Percentiles rank a stretch among this genome's conserved stretches.
Conservation (phyloP, 495 filamentous ascomycete species). For the Trichoderma orchidacearum region DNA sequence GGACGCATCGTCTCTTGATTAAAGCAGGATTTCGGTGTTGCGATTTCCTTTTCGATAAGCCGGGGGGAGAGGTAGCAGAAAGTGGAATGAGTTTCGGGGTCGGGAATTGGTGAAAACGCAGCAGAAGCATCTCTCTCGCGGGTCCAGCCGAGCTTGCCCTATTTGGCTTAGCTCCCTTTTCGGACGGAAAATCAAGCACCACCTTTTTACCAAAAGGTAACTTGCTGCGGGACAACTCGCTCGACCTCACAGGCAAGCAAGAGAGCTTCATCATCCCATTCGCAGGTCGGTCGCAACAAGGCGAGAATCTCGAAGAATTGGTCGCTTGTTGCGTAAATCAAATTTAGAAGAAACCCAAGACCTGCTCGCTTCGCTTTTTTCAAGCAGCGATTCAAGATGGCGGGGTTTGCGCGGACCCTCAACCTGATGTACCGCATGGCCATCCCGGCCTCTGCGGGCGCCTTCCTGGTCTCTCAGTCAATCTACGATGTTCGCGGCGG, state of each 20-base stretch:
- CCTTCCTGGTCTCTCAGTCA: slow-evolving; percentile 51
- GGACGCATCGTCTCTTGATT: slow-evolving; percentile 48
- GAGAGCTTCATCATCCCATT: background rate
- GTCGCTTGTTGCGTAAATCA: too few relatives aligned
- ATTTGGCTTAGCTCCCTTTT: slow-evolving; percentile 20
- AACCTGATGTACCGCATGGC: slow-evolving; percentile 52
- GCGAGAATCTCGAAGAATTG: too few relatives aligned
- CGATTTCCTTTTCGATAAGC: background rate
- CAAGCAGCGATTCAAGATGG: slow-evolving; percentile 14
- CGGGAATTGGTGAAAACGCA: background rate
- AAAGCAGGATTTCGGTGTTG: slow-evolving; percentile 3
- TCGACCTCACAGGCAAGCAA: background rate
- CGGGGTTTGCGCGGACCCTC: slow-evolving; percentile 39
- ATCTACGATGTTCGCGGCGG: slow-evolving; percentile 97
- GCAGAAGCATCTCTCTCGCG: slow-evolving; percentile 16
- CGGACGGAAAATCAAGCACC: background rate
- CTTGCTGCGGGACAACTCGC: background rate
- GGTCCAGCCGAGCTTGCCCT: slow-evolving; percentile 13
- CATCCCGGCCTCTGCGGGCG: slow-evolving; percentile 53
- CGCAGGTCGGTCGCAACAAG: background rate
- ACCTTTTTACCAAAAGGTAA: background rate
- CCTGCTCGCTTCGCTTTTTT: too few relatives aligned
- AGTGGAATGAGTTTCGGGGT: background rate
- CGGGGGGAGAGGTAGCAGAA: background rate
- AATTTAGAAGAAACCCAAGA: too few relatives aligned